phyloP scores from a whole-genome alignment of 495 filamentous ascomycete genomes.

The Corynascus novoguineensis region DNA sequence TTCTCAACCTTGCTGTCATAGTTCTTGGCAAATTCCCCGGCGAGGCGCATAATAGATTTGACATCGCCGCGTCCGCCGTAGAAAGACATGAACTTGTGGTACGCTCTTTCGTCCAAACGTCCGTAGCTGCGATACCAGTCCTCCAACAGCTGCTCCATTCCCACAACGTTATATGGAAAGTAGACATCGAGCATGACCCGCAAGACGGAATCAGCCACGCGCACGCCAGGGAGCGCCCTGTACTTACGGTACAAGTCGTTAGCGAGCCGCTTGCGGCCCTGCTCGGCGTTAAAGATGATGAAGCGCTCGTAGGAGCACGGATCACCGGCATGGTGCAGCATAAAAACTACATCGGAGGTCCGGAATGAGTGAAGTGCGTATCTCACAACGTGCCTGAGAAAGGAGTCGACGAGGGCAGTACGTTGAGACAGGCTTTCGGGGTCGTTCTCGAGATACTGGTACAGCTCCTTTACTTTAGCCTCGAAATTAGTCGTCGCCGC shows the following conservation, averaged over 20 bases:
- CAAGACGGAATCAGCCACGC: conserved; percentile 11
- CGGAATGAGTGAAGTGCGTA: conserved; percentile 19
- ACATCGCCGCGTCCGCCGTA: conserved; percentile 53
- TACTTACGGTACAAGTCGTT: conserved; percentile 33
- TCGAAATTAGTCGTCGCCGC: conserved; percentile 11
- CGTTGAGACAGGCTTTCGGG: background rate
- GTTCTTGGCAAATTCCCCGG: conserved; percentile 43
- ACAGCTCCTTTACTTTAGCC: conserved; percentile 9
- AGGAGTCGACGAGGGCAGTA: conserved; percentile 3
- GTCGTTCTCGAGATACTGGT: background rate
- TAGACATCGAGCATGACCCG: conserved; percentile 30
- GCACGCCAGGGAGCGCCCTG: conserved; percentile 26
- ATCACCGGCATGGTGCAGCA: conserved; percentile 29
- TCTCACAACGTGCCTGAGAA: conserved; percentile 18
- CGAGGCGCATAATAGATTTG: conserved; percentile 46
- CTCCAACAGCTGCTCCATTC: conserved; percentile 47
- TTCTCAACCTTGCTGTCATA: conserved; percentile 35
- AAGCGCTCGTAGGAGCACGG: conserved; percentile 27
- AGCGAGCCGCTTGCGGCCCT: conserved; percentile 22
- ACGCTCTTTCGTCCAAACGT: conserved; percentile 38
- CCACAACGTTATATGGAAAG: conserved; percentile 33
- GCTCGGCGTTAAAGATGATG: conserved; percentile 16
- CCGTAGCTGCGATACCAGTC: conserved; percentile 47
- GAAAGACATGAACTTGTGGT: conserved; percentile 44
- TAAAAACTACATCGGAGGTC: conserved; percentile 14